A percentile compares a stretch with the other conserved stretches of the same genome.
These are phyloP conservation scores for Phylloporus sp. DNA, from an alignment of 1,284 basidiomycete species.

Conservation along the genomic window DNA sequence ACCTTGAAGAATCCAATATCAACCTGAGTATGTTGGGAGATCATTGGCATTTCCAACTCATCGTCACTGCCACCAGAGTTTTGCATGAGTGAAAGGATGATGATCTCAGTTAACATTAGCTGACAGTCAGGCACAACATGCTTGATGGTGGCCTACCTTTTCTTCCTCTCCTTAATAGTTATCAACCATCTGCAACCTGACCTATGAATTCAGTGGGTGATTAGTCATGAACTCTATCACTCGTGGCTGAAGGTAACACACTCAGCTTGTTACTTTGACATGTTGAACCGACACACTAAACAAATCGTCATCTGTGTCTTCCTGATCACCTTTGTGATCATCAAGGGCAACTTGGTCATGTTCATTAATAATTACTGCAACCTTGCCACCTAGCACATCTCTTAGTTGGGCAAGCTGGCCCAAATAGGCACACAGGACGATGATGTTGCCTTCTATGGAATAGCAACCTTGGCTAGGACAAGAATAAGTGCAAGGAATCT, in stretches of 20 bases:
- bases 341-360: slow-evolving; percentile 63
- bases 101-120: slow-evolving; percentile 43
- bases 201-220: slow-evolving; percentile 40
- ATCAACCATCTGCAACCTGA: slow-evolving; percentile 71
- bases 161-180: slow-evolving; percentile 79
- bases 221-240: not conserved
- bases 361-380: slow-evolving; percentile 71
- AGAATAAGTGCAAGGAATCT: slow-evolving; percentile 2
- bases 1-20: slow-evolving; percentile 77
- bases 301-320: slow-evolving; percentile 37
- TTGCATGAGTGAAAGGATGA: slow-evolving; percentile 73
- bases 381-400: slow-evolving; percentile 50
- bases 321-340: slow-evolving; percentile 47
- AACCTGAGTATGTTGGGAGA: slow-evolving; percentile 29
- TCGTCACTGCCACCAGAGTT: slow-evolving; percentile 57
- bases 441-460: slow-evolving; percentile 64
- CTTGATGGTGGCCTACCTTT: slow-evolving; percentile 36
- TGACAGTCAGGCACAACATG: not conserved
- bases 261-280: slow-evolving; percentile 53
- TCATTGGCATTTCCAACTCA: slow-evolving; percentile 27
- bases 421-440: slow-evolving; percentile 75
- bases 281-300: slow-evolving; percentile 41
- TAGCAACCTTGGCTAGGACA: slow-evolving; percentile 57
- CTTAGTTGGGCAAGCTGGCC: slow-evolving; percentile 68
- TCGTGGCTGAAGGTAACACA: slow-evolving; percentile 29